Evolutionary conservation across 2,329 filamentous ascomycete genomes (phyloP).

Genomic region (Fusarium acutatum): DNA sequence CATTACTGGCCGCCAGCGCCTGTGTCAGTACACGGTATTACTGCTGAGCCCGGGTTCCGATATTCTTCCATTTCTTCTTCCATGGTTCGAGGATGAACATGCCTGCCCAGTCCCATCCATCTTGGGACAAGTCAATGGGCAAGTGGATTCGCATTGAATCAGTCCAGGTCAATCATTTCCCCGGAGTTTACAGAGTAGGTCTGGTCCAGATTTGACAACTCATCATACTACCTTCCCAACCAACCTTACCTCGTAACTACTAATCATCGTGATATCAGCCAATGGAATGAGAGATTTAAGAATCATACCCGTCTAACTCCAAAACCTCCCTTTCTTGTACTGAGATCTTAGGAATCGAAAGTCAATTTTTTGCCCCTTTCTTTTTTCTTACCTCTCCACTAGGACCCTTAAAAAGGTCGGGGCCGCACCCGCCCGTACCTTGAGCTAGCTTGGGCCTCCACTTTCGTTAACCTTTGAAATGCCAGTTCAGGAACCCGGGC

Average conservation of each 20-base stretch:
- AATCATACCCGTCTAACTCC: background rate
- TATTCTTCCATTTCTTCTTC: slow-evolving; percentile 10
- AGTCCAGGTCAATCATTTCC: slow-evolving; percentile 12
- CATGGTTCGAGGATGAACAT: slow-evolving; percentile 18
- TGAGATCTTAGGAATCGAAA: background rate
- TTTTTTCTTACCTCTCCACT: background rate
- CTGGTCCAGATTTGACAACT: slow-evolving; percentile 11
- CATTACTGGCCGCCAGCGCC: background rate
- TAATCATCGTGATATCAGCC: background rate
- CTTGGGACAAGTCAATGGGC: slow-evolving; percentile 4
- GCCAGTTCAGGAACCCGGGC: slow-evolving; percentile 15
- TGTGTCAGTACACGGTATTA: background rate
- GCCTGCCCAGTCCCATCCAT: slow-evolving; percentile 10
- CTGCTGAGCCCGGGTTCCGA: background rate
- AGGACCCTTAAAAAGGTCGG: slow-evolving; percentile 13
- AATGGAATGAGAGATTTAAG: slow-evolving; percentile 2
- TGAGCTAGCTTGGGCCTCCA: slow-evolving; percentile 23
- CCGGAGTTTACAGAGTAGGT: slow-evolving; percentile 28
- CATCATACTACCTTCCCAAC: background rate
- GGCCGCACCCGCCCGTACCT: slow-evolving; percentile 15
- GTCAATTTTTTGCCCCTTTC: background rate
- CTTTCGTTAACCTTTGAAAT: slow-evolving; percentile 7
- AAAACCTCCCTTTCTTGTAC: background rate
- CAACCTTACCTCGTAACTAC: background rate
- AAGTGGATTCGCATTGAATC: slow-evolving; percentile 15